Percentiles rank a stretch among this genome's conserved stretches.
Conservation (phyloP, 768 basidiomycete genomes). For the Mycena floridula region DNA sequence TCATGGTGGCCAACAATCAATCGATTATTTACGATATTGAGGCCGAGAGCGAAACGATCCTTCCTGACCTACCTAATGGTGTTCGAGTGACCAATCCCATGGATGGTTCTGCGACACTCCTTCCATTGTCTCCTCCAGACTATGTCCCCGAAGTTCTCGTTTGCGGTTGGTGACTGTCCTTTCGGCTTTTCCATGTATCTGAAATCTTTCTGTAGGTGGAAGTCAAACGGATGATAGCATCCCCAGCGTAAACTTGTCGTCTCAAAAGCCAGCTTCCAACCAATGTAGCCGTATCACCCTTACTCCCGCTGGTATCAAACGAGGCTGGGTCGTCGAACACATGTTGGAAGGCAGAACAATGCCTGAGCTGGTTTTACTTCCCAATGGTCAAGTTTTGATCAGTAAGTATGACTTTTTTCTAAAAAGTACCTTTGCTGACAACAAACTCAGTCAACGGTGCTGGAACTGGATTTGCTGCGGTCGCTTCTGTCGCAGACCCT, state of each 20-base stretch:
- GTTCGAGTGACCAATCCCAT: slow-evolving; percentile 26
- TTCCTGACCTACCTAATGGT: slow-evolving; percentile 30
- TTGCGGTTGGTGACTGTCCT: too few relatives aligned
- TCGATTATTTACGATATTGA: slow-evolving; percentile 25
- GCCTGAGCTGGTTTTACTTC: slow-evolving; percentile 25
- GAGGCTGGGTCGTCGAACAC: slow-evolving; percentile 26
- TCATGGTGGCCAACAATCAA: slow-evolving; percentile 22
- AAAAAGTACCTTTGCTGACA: too few relatives aligned
- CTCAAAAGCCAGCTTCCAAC: slow-evolving; percentile 18
- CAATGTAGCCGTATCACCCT: slow-evolving; percentile 29
- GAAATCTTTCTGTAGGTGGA: too few relatives aligned
- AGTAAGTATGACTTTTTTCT: too few relatives aligned
- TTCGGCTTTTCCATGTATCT: too few relatives aligned
- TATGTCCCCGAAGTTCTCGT: slow-evolving; percentile 24
- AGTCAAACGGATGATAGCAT: slow-evolving; percentile 9
- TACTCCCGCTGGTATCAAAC: slow-evolving; percentile 21
- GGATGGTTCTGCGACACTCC: slow-evolving; percentile 19
- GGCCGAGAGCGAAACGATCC: slow-evolving; percentile 23
- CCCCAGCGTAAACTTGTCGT: slow-evolving; percentile 12
- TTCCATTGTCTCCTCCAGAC: slow-evolving; percentile 22
- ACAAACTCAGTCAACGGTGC: too few relatives aligned
- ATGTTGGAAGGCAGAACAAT: slow-evolving; percentile 27
- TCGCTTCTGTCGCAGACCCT: too few relatives aligned
- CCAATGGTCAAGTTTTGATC: slow-evolving; percentile 32
- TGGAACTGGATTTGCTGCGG: too few relatives aligned